Evolutionary conservation across 805 yeast genomes (phyloP), one percentile per base, ranked within the genome.

Genomic region (Brettanomyces nanus): DNA sequence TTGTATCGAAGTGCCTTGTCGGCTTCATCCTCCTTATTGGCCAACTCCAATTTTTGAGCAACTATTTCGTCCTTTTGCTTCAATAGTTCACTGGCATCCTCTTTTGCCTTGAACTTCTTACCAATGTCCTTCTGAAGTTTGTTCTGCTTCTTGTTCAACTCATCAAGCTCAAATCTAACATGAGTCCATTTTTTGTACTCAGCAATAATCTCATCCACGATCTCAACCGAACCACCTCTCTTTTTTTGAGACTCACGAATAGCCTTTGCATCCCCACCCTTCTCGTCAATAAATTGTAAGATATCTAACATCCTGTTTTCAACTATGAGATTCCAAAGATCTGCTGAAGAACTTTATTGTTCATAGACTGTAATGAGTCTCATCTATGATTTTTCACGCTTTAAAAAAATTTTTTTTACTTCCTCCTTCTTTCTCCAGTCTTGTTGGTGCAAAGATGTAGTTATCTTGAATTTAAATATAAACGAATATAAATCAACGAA

Each of bases 111-210:
- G 74, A 75, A 89, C 64, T 85, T 87, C 54, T 75, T 69, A 35
- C 97, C 98, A 58, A 92, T 87, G 52, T 78, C 92, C 69, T 90
- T 92, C 66, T 92, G 98, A 43, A 86, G 65, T 58, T 80, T 79
- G 73, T 92, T 92, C 61, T 80, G 78, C 47, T 77, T 70, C 71
- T 90, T 92, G 78, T 92, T 92, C 45, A 79, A 55, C 58, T 79
- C 95, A 62, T 92, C 98, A 48, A 92, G 73, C 42, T 85, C 89
- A 59, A 90, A 92, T 65, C 87, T 80, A 45, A 80, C 75, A 64
- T 75, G 80, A 51, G 89, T 85, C 98, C 98, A 92, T 44, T 77
- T 79, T 65, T 84, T 85, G 73, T 92, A 92, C 51, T 81, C 95
- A 45, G 67, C 71, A 58, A 92, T 85, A 60, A 92, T 89, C 66